Evolutionary conservation across 495 filamentous ascomycete species (phyloP), one percentile per base, ranked within the genome.

Genomic region (Xanthoparmelia taractica): DNA sequence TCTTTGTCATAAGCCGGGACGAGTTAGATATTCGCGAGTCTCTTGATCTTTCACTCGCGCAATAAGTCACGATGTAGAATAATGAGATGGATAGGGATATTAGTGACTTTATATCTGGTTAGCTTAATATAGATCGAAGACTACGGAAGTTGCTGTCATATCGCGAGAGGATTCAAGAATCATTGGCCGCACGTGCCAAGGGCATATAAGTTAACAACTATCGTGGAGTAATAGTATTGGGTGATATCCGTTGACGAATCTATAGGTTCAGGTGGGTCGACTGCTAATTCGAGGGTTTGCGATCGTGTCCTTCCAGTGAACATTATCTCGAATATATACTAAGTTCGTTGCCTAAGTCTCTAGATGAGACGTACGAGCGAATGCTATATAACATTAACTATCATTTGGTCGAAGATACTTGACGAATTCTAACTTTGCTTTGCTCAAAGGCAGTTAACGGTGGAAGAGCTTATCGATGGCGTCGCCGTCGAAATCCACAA

Each of bases 251-350:
- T 59, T 67, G 8, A 69, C 36, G 20, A 34, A 18, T 5, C 2
- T 65, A 61, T 52, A 78, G 76, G 20, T 78, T 78, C 59, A 68
- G 74, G 58, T 77, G 73, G 66, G 70, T 76, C 31, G 70, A 73
- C 66, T 77, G 71, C 63, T 73, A 78, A 52, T 69, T 77, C 13
- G 60, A 68, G 8, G 64, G 66, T 8, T 43, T 78, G 6, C 57
- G 59, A 31, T 63, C 50, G 23, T 72, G 65, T 54, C 67, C 59
- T 20, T 20, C 60, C 37, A 76, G 65, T 57, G 40, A 63, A 56
- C 64, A 68, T 34, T 67, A 72, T 27, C 66, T 77, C 15, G 60
- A 76, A 17, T 2, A 68, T 36, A 68, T 68, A 37, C 63, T 77
- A 3, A 58, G 47, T n/a, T 70, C 72, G 2, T 63, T 77, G 23